phyloP scores from a whole-genome alignment of 495 filamentous ascomycete species.

The Barbatosphaeria neglecta region DNA sequence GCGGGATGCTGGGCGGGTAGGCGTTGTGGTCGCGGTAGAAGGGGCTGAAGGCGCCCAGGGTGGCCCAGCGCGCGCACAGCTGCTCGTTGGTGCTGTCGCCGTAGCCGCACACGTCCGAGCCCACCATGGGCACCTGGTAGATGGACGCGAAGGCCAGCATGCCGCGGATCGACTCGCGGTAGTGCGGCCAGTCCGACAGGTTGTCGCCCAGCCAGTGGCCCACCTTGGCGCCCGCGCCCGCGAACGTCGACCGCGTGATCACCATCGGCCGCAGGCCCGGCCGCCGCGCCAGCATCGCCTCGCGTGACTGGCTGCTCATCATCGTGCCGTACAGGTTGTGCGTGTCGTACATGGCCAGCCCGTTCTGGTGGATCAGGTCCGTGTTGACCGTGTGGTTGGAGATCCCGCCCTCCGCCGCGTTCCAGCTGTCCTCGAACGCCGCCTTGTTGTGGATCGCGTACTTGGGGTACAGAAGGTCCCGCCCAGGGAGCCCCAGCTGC shows the following conservation, averaged over 20 bases:
- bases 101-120: slow-evolving; percentile 75
- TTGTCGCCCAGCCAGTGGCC: slow-evolving; percentile 91
- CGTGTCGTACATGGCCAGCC: slow-evolving; percentile 60
- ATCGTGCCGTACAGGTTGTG: slow-evolving; percentile 80
- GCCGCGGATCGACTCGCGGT: slow-evolving; percentile 54
- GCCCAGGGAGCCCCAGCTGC: slow-evolving; percentile 44
- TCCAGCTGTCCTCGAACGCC: slow-evolving; percentile 29
- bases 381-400: slow-evolving; percentile 67
- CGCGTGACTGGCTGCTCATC: slow-evolving; percentile 60
- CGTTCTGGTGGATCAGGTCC: slow-evolving; percentile 61
- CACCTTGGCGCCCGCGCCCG: slow-evolving; percentile 64
- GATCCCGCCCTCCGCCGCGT: slow-evolving; percentile 44
- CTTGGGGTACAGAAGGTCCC: slow-evolving; percentile 58
- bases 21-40: slow-evolving; percentile 78
- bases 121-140: slow-evolving; percentile 77
- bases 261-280: slow-evolving; percentile 59
- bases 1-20: slow-evolving; percentile 31
- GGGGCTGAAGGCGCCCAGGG: slow-evolving; percentile 66
- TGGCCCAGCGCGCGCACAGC: slow-evolving; percentile 76
- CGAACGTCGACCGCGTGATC: slow-evolving; percentile 78
- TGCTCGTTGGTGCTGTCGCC: slow-evolving; percentile 59
- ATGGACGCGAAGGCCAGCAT: slow-evolving; percentile 66
- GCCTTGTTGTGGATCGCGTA: slow-evolving; percentile 68
- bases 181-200: slow-evolving; percentile 58
- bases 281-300: slow-evolving; percentile 58